These are phyloP conservation scores for Agapanthus africanus DNA, from an alignment of 106 monocot species.

Conservation along the genomic window DNA sequence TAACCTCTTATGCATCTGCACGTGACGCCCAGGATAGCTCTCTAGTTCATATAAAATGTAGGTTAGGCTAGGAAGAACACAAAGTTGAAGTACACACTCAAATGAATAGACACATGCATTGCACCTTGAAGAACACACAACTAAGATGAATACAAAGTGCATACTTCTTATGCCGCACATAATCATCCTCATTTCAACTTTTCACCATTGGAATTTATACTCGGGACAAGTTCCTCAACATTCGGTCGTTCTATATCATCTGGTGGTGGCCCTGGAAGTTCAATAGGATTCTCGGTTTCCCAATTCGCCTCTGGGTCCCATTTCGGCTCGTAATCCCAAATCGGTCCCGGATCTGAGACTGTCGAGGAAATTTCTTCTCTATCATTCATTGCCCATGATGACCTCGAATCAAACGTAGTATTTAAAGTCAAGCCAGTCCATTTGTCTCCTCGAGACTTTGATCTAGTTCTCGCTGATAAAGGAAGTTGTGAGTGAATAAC, in stretches of 20 bases:
- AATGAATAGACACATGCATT: too few relatives aligned
- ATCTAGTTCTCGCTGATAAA: constrained; percentile 62
- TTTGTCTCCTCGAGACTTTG: constrained; percentile 74
- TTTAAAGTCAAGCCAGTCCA: constrained; percentile 39
- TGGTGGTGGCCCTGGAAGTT: constrained; percentile 21
- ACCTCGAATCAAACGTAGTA: constrained; percentile 52
- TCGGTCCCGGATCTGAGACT: constrained; percentile 66
- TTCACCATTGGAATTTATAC: too few relatives aligned
- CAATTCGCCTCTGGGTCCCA: constrained; percentile 60
- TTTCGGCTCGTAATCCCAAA: constrained; percentile 63
- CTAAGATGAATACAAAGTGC: too few relatives aligned
- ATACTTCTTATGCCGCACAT: too few relatives aligned
- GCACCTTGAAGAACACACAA: too few relatives aligned
- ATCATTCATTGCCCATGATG: constrained; percentile 72
- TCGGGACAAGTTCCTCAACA: constrained; percentile 33
- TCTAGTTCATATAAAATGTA: too few relatives aligned
- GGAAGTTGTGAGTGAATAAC: constrained; percentile 67
- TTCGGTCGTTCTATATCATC: constrained; percentile 29
- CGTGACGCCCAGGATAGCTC: too few relatives aligned
- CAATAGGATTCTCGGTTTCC: constrained; percentile 43
- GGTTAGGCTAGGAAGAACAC: too few relatives aligned
- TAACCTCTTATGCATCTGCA: too few relatives aligned
- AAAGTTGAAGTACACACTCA: too few relatives aligned
- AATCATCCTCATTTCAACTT: too few relatives aligned
- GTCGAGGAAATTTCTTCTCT: constrained; percentile 84